phyloP scores from a whole-genome alignment of 2,329 filamentous ascomycete species.

The Pezicula rhizophila region DNA sequence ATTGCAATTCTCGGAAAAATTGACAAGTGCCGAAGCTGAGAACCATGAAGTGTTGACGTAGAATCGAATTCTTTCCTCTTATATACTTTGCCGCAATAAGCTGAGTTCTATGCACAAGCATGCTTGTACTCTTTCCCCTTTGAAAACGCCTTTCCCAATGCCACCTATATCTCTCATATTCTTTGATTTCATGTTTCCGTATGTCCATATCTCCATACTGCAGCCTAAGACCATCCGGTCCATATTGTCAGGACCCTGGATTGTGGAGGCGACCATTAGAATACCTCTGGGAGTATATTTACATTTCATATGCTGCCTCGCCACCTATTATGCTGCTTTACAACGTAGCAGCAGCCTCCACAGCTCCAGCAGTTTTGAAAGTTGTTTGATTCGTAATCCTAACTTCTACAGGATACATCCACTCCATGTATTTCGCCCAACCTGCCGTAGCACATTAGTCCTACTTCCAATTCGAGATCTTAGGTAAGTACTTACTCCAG shows the following conservation, averaged over 20 bases:
- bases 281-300: no score
- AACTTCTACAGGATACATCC: constrained; percentile 81
- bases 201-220: background rate
- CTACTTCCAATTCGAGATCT: constrained; percentile 8
- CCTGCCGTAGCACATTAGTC: constrained; percentile 44
- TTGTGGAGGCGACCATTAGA: no score
- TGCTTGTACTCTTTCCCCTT: background rate
- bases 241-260: background rate
- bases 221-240: background rate
- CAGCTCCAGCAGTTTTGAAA: constrained; percentile 58
- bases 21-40: no score
- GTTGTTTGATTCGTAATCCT: constrained; percentile 54
- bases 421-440: constrained; percentile 91
- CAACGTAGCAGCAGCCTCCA: constrained; percentile 45
- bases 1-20: no score
- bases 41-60: background rate
- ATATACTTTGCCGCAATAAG: background rate
- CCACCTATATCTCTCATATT: background rate
- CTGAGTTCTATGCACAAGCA: background rate
- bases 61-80: background rate
- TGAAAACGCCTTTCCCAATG: background rate
- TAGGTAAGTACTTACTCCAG: constrained; percentile 64
- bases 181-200: background rate
- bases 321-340: constrained; percentile 7
- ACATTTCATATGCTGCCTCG: no score